A percentile compares a stretch with the other conserved stretches of the same genome.
phyloP scores from a whole-genome alignment of 1,139 yeast species.

The Magnusiomyces fungicola region DNA sequence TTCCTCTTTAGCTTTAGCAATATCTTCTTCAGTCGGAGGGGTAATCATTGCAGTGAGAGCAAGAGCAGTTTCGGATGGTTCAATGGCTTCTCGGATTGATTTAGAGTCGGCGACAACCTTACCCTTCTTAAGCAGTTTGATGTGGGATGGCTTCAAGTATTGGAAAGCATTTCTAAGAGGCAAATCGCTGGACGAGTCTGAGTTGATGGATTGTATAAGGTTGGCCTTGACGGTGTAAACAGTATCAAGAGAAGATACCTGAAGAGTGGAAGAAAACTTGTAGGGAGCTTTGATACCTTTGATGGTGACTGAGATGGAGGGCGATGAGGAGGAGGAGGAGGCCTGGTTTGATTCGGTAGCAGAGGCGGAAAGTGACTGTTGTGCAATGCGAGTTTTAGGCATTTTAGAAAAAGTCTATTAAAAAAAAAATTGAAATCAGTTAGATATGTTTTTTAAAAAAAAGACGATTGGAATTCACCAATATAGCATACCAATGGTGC shows the following conservation, averaged over 20 bases:
- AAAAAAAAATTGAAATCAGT: no score
- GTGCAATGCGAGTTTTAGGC: neutral
- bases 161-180: neutral
- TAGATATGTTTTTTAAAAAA: no score
- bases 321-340: neutral
- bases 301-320: neutral
- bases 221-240: neutral
- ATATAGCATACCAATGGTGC: no score
- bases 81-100: neutral
- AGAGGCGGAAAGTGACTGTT: neutral
- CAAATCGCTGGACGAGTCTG: neutral
- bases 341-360: neutral
- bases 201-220: neutral
- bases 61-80: neutral
- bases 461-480: no score
- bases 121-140: slow-evolving; percentile 1
- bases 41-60: slow-evolving; percentile 1
- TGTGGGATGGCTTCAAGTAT: neutral
- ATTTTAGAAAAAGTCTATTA: neutral
- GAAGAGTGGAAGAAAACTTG: neutral
- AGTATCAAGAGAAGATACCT: neutral
- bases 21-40: neutral
- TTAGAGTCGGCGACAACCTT: slow-evolving; percentile 1
- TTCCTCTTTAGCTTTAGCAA: neutral
- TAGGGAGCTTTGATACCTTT: neutral